These are phyloP conservation scores for Pseudomicrostroma phylloplanum DNA, from an alignment of 1,284 basidiomycete species.

Conservation along the genomic window DNA sequence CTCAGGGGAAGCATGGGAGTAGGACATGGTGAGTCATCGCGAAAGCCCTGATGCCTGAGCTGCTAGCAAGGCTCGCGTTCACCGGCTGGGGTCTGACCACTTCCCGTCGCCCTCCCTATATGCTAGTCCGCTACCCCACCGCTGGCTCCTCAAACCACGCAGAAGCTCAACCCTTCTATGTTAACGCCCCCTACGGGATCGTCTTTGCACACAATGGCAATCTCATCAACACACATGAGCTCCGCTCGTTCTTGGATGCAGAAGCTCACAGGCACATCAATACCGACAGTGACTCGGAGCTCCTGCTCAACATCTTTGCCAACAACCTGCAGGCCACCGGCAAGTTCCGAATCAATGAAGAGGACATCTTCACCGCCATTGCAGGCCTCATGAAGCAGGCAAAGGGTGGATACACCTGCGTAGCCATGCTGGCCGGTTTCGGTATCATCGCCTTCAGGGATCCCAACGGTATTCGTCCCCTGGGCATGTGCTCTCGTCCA, in stretches of 20 bases:
- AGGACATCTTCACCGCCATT: conserved; percentile 95
- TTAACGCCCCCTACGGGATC: conserved; percentile 97
- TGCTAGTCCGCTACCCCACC: conserved; percentile 64
- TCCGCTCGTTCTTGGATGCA: conserved; percentile 88
- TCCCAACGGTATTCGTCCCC: conserved; percentile 94
- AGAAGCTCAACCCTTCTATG: conserved; percentile 99
- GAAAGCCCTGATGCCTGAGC: too few species aligned
- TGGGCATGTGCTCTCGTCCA: conserved; percentile 52
- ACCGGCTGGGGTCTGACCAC: neutral
- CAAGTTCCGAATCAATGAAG: conserved; percentile 96
- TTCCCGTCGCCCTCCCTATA: neutral
- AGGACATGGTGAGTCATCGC: conserved; percentile 74
- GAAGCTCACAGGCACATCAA: conserved; percentile 98
- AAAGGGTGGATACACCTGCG: conserved; percentile 90
- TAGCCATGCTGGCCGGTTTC: conserved; percentile 97
- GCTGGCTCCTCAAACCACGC: conserved; percentile 90
- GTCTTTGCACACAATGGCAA: conserved; percentile 99
- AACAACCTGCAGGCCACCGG: conserved; percentile 96
- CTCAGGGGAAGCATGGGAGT: conserved; percentile 93
- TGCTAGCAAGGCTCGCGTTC: too few species aligned
- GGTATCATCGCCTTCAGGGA: conserved; percentile 97
- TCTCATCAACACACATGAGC: conserved; percentile 81
- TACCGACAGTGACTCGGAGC: conserved; percentile 94
- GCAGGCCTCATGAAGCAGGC: conserved; percentile 79
- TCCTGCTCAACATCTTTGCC: conserved; percentile 94